Conservation (phyloP, 148 eudicot species). For the Mesembryanthemum crystallinum region DNA sequence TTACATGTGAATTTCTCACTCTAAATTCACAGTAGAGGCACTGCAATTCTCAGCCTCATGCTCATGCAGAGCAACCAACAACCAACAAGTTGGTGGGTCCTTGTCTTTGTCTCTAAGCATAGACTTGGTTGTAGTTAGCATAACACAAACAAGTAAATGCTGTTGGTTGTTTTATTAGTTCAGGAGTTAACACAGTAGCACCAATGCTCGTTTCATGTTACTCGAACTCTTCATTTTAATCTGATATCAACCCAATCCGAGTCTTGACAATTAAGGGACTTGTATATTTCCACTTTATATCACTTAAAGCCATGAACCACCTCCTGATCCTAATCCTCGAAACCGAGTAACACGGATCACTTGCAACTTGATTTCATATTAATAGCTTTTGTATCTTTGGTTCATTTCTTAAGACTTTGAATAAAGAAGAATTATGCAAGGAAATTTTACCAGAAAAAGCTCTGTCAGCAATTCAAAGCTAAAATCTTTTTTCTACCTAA, state of each 20-base stretch:
- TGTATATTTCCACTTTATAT: no score
- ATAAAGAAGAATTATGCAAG: not conserved
- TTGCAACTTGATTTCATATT: no score
- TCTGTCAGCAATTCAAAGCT: not conserved
- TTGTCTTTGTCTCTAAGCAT: not conserved
- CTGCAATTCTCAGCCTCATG: not conserved
- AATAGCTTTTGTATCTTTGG: no score
- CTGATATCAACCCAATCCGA: no score
- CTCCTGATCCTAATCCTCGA: no score
- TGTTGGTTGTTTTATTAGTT: not conserved
- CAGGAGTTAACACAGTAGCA: not conserved
- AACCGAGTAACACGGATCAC: no score
- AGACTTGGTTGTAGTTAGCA: not conserved
- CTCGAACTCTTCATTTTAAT: not conserved
- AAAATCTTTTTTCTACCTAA: constrained; percentile 15
- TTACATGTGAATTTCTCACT: constrained; percentile 14
- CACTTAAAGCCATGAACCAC: no score
- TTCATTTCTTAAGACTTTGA: no score
- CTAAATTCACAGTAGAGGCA: not conserved
- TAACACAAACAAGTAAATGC: not conserved
- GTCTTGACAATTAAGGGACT: no score
- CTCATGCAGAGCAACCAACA: not conserved
- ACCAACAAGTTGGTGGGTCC: not conserved
- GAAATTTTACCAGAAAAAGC: not conserved
- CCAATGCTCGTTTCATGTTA: not conserved